These are phyloP conservation scores for Gentiana dahurica DNA, from an alignment of 257 asterid genomes.

Conservation along the genomic window DNA sequence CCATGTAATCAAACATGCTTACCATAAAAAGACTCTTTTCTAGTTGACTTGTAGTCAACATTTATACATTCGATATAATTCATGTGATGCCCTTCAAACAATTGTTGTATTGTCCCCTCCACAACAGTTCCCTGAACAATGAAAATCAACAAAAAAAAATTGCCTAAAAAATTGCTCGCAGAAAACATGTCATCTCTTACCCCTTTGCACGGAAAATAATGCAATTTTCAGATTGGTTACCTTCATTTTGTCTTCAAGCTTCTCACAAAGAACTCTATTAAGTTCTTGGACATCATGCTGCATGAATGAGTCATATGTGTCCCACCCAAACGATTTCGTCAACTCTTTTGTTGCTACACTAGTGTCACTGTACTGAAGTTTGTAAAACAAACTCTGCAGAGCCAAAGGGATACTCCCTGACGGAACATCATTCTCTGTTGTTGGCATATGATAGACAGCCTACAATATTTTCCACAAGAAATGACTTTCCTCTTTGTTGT, in stretches of 20 bases:
- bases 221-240: slow-evolving; percentile 16
- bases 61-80: slow-evolving; percentile 71
- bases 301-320: slow-evolving; percentile 67
- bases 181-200: background rate
- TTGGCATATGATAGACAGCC: slow-evolving; percentile 88
- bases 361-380: slow-evolving; percentile 64
- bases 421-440: slow-evolving; percentile 72
- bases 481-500: slow-evolving; percentile 7
- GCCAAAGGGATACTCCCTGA: slow-evolving; percentile 75
- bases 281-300: slow-evolving; percentile 83
- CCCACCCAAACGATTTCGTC: slow-evolving; percentile 82
- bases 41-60: slow-evolving; percentile 72
- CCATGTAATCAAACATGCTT: slow-evolving; percentile 5
- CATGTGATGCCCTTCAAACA: slow-evolving; percentile 86
- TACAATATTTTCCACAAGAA: slow-evolving; percentile 11
- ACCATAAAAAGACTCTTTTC: slow-evolving; percentile 84
- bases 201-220: background rate
- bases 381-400: slow-evolving; percentile 68
- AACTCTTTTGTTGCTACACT: slow-evolving; percentile 79
- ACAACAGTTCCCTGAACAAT: slow-evolving; percentile 61
- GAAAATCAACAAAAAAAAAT: background rate
- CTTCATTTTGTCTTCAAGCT: slow-evolving; percentile 84
- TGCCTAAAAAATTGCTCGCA: background rate
- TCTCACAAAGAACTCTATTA: slow-evolving; percentile 70
- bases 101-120: slow-evolving; percentile 69